phyloP scores from a whole-genome alignment of 2,329 filamentous ascomycete species.

The Cladosporium sp. region DNA sequence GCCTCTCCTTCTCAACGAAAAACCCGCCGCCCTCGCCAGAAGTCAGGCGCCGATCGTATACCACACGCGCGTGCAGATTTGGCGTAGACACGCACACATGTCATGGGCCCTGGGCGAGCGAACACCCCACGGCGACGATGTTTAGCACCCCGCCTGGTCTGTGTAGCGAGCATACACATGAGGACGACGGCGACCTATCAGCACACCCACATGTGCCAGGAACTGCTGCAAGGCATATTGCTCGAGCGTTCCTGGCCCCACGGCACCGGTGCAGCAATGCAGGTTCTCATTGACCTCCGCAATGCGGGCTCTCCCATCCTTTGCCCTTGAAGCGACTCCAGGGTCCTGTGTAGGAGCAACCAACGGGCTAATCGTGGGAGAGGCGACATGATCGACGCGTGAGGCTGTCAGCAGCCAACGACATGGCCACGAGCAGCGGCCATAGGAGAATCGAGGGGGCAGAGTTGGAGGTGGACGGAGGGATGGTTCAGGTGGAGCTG shows the following conservation, averaged over 20 bases:
- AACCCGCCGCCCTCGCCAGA: slow-evolving; percentile 6
- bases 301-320: slow-evolving; percentile 9
- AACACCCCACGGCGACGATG: slow-evolving; percentile 12
- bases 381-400: slow-evolving; percentile 2
- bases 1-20: slow-evolving; percentile 19
- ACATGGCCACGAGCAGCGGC: slow-evolving; percentile 14
- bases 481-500: neutral
- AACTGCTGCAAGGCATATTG: slow-evolving; percentile 6
- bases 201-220: slow-evolving; percentile 18
- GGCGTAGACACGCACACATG: slow-evolving; percentile 10
- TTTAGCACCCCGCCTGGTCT: slow-evolving; percentile 15
- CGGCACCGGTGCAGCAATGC: slow-evolving; percentile 3
- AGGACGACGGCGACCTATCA: slow-evolving; percentile 18
- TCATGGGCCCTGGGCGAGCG: slow-evolving; percentile 8
- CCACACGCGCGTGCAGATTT: slow-evolving; percentile 17
- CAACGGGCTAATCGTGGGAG: slow-evolving; percentile 1
- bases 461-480: neutral
- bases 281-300: neutral
- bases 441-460: slow-evolving; percentile 10
- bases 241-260: slow-evolving; percentile 11
- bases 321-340: slow-evolving; percentile 1
- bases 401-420: slow-evolving; percentile 18
- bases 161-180: neutral
- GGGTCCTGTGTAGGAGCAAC: slow-evolving; percentile 5
- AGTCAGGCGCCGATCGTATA: slow-evolving; percentile 22